These are phyloP conservation scores for Mycena capillaripes DNA, from an alignment of 768 basidiomycete genomes.

Conservation along the genomic window DNA sequence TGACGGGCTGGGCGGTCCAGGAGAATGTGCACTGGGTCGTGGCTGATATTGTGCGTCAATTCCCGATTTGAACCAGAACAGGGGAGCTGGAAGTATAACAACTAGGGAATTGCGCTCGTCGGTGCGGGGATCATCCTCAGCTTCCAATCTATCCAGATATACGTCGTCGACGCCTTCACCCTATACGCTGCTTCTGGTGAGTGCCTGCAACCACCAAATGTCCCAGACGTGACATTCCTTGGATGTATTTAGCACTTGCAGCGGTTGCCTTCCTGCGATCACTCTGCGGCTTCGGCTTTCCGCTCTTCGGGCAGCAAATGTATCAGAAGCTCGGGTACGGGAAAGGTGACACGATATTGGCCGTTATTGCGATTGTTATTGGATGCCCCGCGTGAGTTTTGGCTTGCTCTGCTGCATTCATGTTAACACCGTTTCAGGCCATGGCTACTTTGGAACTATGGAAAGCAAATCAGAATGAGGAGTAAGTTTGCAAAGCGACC, in stretches of 20 bases:
- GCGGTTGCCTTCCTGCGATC: constrained; percentile 75
- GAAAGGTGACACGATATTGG: constrained; percentile 77
- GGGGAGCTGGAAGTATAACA: not conserved
- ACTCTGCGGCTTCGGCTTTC: constrained; percentile 80
- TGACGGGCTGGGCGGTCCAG: constrained; percentile 80
- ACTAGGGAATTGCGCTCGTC: constrained; percentile 68
- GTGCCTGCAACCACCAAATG: constrained; percentile 19
- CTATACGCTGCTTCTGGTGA: constrained; percentile 77
- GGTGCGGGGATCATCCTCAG: constrained; percentile 71
- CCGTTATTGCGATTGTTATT: constrained; percentile 66
- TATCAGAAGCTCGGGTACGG: constrained; percentile 77
- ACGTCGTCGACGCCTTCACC: constrained; percentile 77
- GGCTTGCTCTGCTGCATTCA: not conserved
- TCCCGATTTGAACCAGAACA: not conserved
- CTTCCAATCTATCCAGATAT: constrained; percentile 71
- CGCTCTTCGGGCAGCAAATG: constrained; percentile 83
- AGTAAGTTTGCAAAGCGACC: constrained; percentile 56
- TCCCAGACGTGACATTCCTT: not conserved
- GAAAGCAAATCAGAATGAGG: constrained; percentile 59
- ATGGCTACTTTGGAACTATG: constrained; percentile 53
- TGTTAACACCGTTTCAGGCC: constrained; percentile 39
- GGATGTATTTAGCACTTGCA: constrained; percentile 67
- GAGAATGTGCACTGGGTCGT: constrained; percentile 75
- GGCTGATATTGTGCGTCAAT: constrained; percentile 68
- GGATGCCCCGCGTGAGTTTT: constrained; percentile 70